phyloP scores from a whole-genome alignment of 495 filamentous ascomycete species.

The Immersiella caudata region DNA sequence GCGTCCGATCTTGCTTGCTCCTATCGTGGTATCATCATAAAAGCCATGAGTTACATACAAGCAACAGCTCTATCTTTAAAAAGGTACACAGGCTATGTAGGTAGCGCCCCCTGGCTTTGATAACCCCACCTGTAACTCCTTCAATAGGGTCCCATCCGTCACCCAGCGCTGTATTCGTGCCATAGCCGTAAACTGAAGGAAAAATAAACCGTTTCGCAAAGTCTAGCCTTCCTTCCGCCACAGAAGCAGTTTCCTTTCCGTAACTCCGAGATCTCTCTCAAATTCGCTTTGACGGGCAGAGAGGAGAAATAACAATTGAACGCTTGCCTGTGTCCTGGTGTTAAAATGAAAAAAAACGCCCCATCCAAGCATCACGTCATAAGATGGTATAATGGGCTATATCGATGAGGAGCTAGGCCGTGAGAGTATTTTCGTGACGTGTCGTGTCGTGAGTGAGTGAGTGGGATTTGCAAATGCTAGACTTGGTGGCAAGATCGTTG shows the following conservation, averaged over 20 bases:
- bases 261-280: background rate
- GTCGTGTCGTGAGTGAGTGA: too few species aligned
- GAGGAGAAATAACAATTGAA: background rate
- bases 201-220: background rate
- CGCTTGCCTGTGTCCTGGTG: background rate
- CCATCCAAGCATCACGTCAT: too few species aligned
- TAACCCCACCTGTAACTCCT: background rate
- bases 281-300: background rate
- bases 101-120: background rate
- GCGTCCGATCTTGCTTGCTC: background rate
- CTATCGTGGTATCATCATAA: background rate
- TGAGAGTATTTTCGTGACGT: too few species aligned
- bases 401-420: too few species aligned
- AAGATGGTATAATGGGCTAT: too few species aligned
- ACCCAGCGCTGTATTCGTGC: background rate
- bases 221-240: background rate
- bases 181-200: background rate
- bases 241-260: background rate
- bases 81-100: background rate
- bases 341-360: background rate
- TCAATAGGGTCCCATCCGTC: background rate
- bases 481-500: too few species aligned
- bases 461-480: too few species aligned
- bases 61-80: background rate
- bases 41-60: background rate